These are phyloP conservation scores for Sarocladiaceae sp. DNA, from an alignment of 2,329 filamentous ascomycete species.

Conservation along the genomic window DNA sequence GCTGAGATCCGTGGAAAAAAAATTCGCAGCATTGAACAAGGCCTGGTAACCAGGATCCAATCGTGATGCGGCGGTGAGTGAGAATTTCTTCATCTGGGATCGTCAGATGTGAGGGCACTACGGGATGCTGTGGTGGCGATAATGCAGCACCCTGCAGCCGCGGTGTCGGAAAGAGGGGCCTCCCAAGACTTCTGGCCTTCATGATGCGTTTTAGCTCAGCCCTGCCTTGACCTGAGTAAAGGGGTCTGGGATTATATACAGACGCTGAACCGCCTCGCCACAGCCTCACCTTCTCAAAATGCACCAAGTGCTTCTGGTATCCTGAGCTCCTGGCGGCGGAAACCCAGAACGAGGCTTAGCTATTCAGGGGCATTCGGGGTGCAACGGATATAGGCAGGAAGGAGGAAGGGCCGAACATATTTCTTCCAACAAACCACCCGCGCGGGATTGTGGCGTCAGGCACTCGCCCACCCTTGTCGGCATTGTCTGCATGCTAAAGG, in stretches of 20 bases:
- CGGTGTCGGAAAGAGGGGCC: background rate
- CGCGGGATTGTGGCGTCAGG: slow-evolving; percentile 5
- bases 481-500: slow-evolving; percentile 3
- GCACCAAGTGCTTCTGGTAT: background rate
- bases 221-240: background rate
- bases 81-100: background rate
- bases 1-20: too few species aligned
- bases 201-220: slow-evolving; percentile 4
- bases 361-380: too few species aligned
- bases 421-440: background rate
- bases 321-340: background rate
- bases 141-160: background rate
- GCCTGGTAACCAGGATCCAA: too few species aligned
- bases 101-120: background rate
- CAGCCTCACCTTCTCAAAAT: background rate
- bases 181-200: background rate
- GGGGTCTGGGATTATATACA: too few species aligned
- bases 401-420: background rate
- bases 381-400: too few species aligned
- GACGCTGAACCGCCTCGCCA: background rate
- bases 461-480: background rate
- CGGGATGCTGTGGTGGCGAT: background rate
- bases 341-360: too few species aligned
- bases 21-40: too few species aligned
- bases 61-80: background rate